These are phyloP conservation scores for Platanthera zijinensis DNA, from an alignment of 106 monocot species.

Conservation along the genomic window DNA sequence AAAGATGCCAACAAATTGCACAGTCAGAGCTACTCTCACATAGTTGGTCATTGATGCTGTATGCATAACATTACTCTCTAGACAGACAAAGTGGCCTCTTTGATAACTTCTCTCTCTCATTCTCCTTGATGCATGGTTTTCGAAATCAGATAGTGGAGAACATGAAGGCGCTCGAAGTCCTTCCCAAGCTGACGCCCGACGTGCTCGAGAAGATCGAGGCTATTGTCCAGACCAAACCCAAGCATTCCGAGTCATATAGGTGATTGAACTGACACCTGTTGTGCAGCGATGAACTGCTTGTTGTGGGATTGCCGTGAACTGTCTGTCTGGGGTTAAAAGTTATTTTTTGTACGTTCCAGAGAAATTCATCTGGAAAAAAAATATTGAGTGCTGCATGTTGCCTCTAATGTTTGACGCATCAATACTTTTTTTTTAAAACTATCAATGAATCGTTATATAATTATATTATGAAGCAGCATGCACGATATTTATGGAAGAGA, in stretches of 20 bases:
- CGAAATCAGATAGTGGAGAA: conserved; percentile 74
- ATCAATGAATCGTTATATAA: too few species aligned
- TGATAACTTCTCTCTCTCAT: neutral
- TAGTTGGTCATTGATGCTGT: too few species aligned
- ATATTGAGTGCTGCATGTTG: too few species aligned
- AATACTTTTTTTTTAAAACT: too few species aligned
- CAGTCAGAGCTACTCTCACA: too few species aligned
- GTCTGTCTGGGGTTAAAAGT: neutral
- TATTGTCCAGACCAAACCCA: conserved; percentile 72
- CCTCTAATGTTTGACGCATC: too few species aligned
- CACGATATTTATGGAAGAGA: too few species aligned
- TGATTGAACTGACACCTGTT: conserved; percentile 6
- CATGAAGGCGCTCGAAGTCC: conserved; percentile 84
- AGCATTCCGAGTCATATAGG: conserved; percentile 69
- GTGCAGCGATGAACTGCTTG: neutral
- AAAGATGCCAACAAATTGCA: too few species aligned
- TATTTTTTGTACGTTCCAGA: neutral
- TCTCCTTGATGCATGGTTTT: neutral
- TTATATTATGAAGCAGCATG: too few species aligned
- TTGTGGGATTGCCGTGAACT: neutral
- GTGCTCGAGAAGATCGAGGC: conserved; percentile 77
- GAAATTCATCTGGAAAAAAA: too few species aligned
- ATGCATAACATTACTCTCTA: too few species aligned
- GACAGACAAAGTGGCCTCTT: neutral
- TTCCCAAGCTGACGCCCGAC: conserved; percentile 71